Percentiles rank a stretch among this genome's conserved stretches.
Evolutionary conservation across 129 eudicot genomes (phyloP).

Genomic region (Flaveria ramosissima): DNA sequence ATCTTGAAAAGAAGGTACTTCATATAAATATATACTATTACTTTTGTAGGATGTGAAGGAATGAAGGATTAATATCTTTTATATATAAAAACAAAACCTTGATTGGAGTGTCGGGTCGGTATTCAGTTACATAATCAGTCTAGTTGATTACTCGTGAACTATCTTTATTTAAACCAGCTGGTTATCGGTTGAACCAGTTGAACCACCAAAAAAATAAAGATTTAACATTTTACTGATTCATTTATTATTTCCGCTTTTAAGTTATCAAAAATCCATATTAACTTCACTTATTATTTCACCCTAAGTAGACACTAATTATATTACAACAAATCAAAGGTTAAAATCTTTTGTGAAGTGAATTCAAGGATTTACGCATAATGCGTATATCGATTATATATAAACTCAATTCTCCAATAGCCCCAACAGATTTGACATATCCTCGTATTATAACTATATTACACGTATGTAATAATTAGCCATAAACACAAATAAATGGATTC

Average conservation of each 20-base stretch:
- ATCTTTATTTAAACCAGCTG: too few species aligned
- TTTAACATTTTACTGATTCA: too few species aligned
- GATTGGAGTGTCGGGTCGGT: too few species aligned
- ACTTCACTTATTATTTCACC: too few species aligned
- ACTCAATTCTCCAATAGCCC: not conserved
- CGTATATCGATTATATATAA: not conserved
- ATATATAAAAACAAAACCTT: not conserved
- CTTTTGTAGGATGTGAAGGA: not conserved
- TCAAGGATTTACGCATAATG: not conserved
- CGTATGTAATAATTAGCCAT: not conserved
- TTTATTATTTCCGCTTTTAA: too few species aligned
- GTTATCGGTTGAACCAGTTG: too few species aligned
- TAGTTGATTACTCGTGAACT: too few species aligned
- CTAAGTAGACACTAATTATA: too few species aligned
- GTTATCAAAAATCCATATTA: too few species aligned
- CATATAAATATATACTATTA: not conserved
- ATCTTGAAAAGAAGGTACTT: constrained; percentile 9
- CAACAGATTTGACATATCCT: not conserved
- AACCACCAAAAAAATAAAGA: too few species aligned
- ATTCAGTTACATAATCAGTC: too few species aligned
- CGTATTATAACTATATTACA: not conserved
- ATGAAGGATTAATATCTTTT: not conserved
- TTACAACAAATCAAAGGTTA: too few species aligned
- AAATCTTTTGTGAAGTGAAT: not conserved
- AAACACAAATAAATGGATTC: not conserved